Percentiles rank a stretch among this genome's conserved stretches.
phyloP scores from a whole-genome alignment of 768 basidiomycete species.

The Russula lepida region DNA sequence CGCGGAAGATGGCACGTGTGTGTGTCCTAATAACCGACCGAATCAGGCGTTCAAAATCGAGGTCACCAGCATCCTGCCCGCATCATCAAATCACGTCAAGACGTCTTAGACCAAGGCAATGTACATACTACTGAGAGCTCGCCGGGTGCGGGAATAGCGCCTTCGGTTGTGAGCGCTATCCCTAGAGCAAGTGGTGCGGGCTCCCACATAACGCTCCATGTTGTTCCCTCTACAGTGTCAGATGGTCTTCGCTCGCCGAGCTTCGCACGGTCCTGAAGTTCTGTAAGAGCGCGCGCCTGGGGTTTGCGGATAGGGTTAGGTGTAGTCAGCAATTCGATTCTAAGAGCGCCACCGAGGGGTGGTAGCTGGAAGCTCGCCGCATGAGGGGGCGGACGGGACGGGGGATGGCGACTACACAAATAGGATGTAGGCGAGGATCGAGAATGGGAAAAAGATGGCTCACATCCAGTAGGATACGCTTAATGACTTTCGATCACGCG shows the following conservation, averaged over 20 bases:
- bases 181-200: constrained; percentile 61
- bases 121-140: constrained; percentile 50
- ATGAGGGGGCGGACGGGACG: constrained; percentile 26
- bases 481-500: constrained; percentile 56
- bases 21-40: constrained; percentile 57
- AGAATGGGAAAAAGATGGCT: constrained; percentile 12
- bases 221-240: constrained; percentile 65
- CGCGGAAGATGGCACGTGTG: constrained; percentile 48
- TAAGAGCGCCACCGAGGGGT: constrained; percentile 61
- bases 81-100: neutral
- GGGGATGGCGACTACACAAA: constrained; percentile 33
- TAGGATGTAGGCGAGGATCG: constrained; percentile 4
- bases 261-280: constrained; percentile 57
- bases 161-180: constrained; percentile 43
- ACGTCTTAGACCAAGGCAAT: neutral
- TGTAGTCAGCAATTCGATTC: constrained; percentile 57
- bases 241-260: constrained; percentile 46
- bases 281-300: constrained; percentile 45
- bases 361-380: constrained; percentile 41
- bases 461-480: constrained; percentile 86
- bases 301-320: constrained; percentile 47
- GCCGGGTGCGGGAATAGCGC: constrained; percentile 34
- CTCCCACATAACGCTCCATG: constrained; percentile 71
- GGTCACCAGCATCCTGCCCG: constrained; percentile 49
- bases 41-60: constrained; percentile 70